Conservation (phyloP, 352 stramenopile species). For the Phytophthora uliginosa region DNA sequence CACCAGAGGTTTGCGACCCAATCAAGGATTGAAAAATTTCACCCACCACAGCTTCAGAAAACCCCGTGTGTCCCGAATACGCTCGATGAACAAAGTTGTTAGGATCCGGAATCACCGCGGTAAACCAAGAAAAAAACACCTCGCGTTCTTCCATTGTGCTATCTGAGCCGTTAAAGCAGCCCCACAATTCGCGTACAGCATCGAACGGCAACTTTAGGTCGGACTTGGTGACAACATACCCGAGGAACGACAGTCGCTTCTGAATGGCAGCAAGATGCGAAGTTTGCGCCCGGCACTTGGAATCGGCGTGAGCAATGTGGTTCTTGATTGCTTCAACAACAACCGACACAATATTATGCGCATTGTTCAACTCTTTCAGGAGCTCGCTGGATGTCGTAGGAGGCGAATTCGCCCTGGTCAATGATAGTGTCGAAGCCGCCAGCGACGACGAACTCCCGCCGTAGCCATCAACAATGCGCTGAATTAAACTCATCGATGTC, state of each 20-base stretch:
- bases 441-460: slow-evolving; percentile 43
- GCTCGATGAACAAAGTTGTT: slow-evolving; percentile 79
- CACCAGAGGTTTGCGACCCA: slow-evolving; percentile 21
- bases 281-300: slow-evolving; percentile 12
- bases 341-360: slow-evolving; percentile 65
- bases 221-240: slow-evolving; percentile 80
- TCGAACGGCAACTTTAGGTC: slow-evolving; percentile 75
- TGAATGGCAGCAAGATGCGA: slow-evolving; percentile 31
- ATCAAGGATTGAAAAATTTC: slow-evolving; percentile 67
- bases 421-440: slow-evolving; percentile 51
- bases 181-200: slow-evolving; percentile 70
- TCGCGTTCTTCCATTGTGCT: slow-evolving; percentile 51
- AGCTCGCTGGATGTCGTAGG: slow-evolving; percentile 60
- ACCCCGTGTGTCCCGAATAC: slow-evolving; percentile 68
- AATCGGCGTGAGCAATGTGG: slow-evolving; percentile 41
- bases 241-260: slow-evolving; percentile 78
- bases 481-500: slow-evolving; percentile 83
- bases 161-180: slow-evolving; percentile 53
- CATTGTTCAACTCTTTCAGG: slow-evolving; percentile 76
- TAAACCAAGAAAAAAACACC: slow-evolving; percentile 85
- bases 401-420: slow-evolving; percentile 45
- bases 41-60: slow-evolving; percentile 56
- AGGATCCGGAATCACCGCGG: slow-evolving; percentile 68
- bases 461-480: slow-evolving; percentile 70
- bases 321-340: slow-evolving; percentile 68